phyloP scores from a whole-genome alignment of 2,329 filamentous ascomycete genomes.

The Endothia cerciana region DNA sequence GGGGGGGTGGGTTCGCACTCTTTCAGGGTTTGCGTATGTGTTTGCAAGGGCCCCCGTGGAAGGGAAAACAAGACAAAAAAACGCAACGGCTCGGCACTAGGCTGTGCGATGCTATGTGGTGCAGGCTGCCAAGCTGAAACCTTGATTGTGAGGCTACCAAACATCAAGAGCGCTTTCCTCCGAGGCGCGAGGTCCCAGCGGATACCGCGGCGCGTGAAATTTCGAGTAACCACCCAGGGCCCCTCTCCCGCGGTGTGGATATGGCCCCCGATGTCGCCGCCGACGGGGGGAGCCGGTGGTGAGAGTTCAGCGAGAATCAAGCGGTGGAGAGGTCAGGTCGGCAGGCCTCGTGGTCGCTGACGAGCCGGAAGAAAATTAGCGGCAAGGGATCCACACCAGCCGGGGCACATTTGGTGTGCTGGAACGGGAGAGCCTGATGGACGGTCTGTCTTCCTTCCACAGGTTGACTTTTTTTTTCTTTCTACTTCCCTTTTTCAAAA shows the following conservation, averaged over 20 bases:
- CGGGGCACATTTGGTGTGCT: slow-evolving; percentile 10
- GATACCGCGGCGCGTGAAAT: not conserved
- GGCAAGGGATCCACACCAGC: not conserved
- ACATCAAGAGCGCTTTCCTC: not conserved
- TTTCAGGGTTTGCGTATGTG: not conserved
- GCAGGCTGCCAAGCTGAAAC: not conserved
- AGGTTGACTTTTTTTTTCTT: not conserved
- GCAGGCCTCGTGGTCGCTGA: slow-evolving; percentile 11
- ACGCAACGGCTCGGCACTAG: not conserved
- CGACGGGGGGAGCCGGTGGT: not conserved
- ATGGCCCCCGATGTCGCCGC: slow-evolving; percentile 19
- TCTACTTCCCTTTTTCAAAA: no score
- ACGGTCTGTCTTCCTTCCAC: not conserved
- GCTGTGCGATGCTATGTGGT: not conserved
- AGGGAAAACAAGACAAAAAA: not conserved
- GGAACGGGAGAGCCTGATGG: not conserved
- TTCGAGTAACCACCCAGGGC: not conserved
- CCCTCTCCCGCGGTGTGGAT: not conserved
- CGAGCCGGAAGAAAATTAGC: slow-evolving; percentile 12
- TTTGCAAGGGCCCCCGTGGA: not conserved
- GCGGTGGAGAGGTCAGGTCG: slow-evolving; percentile 23
- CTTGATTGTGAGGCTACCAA: not conserved
- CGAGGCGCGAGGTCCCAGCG: not conserved
- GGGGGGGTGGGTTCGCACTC: no score
- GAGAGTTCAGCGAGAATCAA: slow-evolving; percentile 4